Percentiles rank a stretch among this genome's conserved stretches.
These are phyloP conservation scores for Penicillium samsonianum DNA, from an alignment of 495 filamentous ascomycete species.

Conservation along the genomic window DNA sequence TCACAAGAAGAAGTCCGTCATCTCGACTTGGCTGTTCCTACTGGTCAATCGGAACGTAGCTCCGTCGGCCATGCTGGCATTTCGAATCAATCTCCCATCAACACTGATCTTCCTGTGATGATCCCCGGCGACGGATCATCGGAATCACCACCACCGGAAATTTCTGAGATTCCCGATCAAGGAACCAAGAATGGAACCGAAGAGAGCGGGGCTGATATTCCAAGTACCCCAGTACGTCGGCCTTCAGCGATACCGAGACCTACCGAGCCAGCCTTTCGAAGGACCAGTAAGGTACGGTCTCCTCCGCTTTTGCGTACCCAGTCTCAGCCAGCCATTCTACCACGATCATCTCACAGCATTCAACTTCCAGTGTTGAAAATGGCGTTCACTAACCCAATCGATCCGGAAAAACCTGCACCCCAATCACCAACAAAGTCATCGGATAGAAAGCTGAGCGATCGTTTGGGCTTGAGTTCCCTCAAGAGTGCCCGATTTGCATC, in stretches of 20 bases:
- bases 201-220: slow-evolving; percentile 7
- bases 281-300: slow-evolving; percentile 48
- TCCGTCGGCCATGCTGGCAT: slow-evolving; percentile 13
- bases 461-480: slow-evolving; percentile 60
- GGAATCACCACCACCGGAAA: slow-evolving; percentile 17
- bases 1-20: slow-evolving; percentile 60
- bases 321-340: slow-evolving; percentile 61
- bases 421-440: slow-evolving; percentile 43
- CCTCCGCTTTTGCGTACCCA: slow-evolving; percentile 70
- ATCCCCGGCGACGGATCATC: slow-evolving; percentile 11
- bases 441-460: slow-evolving; percentile 73
- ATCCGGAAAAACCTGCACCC: slow-evolving; percentile 23
- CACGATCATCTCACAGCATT: slow-evolving; percentile 24
- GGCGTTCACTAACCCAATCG: slow-evolving; percentile 15
- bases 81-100: slow-evolving; percentile 8
- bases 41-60: slow-evolving; percentile 33
- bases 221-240: slow-evolving; percentile 30
- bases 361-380: slow-evolving; percentile 26
- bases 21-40: slow-evolving; percentile 69
- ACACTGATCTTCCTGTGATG: slow-evolving; percentile 14
- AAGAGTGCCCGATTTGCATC: slow-evolving; percentile 60
- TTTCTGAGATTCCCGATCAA: background rate
- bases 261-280: slow-evolving; percentile 45
- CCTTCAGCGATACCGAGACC: slow-evolving; percentile 56
- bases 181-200: slow-evolving; percentile 4